Percentiles rank a stretch among this genome's conserved stretches.
Conservation (phyloP, 495 filamentous ascomycete species). For the Xylaria sp. region DNA sequence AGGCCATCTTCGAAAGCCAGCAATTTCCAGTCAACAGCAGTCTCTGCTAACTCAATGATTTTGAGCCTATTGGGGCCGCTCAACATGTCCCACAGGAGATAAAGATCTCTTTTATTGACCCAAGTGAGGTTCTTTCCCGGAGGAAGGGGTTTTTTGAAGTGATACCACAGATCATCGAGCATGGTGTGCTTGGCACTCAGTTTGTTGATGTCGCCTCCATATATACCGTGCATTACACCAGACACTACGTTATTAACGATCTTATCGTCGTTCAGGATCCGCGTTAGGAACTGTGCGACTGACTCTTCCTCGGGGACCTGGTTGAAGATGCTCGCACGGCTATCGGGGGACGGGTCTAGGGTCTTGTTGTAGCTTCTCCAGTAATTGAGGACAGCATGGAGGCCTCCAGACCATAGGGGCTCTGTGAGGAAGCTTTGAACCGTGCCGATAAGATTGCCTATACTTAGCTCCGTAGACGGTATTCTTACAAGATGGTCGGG, state of each 20-base stretch:
- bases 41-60: slow-evolving; percentile 32
- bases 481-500: slow-evolving; percentile 83
- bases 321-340: not conserved
- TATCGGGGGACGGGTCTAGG: not conserved
- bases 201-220: slow-evolving; percentile 87
- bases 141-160: not conserved
- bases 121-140: not conserved
- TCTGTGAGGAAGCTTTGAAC: slow-evolving; percentile 58
- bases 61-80: slow-evolving; percentile 22
- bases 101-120: slow-evolving; percentile 27
- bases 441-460: slow-evolving; percentile 31
- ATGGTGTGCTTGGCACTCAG: slow-evolving; percentile 69
- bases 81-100: slow-evolving; percentile 28
- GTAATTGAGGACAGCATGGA: slow-evolving; percentile 50
- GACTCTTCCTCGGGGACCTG: slow-evolving; percentile 66
- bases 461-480: slow-evolving; percentile 53
- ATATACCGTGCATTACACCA: slow-evolving; percentile 86
- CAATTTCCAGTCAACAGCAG: slow-evolving; percentile 16
- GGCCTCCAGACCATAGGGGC: slow-evolving; percentile 65
- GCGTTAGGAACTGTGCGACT: slow-evolving; percentile 69
- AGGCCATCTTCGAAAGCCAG: slow-evolving; percentile 66
- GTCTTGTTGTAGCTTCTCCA: slow-evolving; percentile 17
- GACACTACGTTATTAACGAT: slow-evolving; percentile 79
- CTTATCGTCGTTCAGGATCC: slow-evolving; percentile 57
- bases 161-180: slow-evolving; percentile 30